phyloP scores from a whole-genome alignment of 805 yeast genomes.

The Candida orba region DNA sequence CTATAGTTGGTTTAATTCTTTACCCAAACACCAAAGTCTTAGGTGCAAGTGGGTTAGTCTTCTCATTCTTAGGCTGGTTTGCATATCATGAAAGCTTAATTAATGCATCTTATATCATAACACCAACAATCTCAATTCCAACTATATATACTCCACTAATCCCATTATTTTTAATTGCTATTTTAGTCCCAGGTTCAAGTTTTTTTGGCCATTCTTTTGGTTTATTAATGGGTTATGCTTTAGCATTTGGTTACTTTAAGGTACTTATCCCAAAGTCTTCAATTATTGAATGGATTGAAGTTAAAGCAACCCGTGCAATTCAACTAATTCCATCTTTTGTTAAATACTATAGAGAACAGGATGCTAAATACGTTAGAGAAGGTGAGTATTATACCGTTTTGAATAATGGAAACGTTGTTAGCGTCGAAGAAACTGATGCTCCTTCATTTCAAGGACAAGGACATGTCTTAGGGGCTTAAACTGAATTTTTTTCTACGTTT shows the following conservation, averaged over 20 bases:
- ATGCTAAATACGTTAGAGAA: slow-evolving; percentile 40
- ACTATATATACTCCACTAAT: slow-evolving; percentile 54
- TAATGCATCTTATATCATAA: slow-evolving; percentile 34
- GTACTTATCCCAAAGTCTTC: slow-evolving; percentile 60
- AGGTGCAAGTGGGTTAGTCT: slow-evolving; percentile 70
- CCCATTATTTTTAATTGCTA: slow-evolving; percentile 38
- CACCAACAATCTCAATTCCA: slow-evolving; percentile 42
- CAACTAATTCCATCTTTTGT: slow-evolving; percentile 46
- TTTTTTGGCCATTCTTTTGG: slow-evolving; percentile 72
- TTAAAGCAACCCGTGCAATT: slow-evolving; percentile 42
- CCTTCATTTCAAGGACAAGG: slow-evolving; percentile 20
- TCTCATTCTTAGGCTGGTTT: slow-evolving; percentile 55
- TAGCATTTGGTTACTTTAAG: slow-evolving; percentile 50
- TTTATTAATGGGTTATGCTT: slow-evolving; percentile 55
- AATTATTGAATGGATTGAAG: slow-evolving; percentile 58
- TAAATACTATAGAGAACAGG: slow-evolving; percentile 53
- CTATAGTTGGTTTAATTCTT: slow-evolving; percentile 29
- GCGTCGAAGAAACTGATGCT: slow-evolving; percentile 2
- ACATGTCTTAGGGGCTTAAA: slow-evolving; percentile 13
- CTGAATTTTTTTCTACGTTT: no score
- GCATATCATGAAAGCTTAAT: slow-evolving; percentile 40
- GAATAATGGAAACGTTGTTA: slow-evolving; percentile 9
- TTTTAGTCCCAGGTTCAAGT: slow-evolving; percentile 59
- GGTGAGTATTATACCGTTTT: slow-evolving; percentile 25
- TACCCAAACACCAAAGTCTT: slow-evolving; percentile 47